phyloP scores from a whole-genome alignment of 306 rosid genomes.

The Begonia loranthoides region DNA sequence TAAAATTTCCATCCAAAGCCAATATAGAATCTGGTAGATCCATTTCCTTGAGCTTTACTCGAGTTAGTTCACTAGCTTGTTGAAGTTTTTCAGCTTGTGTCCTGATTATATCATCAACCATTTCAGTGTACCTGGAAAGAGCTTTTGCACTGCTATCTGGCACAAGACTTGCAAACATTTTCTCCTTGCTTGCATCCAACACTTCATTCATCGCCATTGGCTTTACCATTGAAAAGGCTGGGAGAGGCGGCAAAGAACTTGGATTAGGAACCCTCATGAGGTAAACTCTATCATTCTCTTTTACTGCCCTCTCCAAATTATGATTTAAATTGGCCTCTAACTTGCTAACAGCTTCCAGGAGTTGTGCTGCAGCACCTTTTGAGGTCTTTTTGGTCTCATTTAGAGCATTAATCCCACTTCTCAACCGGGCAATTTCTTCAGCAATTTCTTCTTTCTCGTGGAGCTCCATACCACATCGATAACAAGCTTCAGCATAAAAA shows the following conservation, averaged over 20 bases:
- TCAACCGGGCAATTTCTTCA: slow-evolving; percentile 80
- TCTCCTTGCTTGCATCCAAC: slow-evolving; percentile 91
- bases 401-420: slow-evolving; percentile 48
- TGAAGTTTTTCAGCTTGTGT: slow-evolving; percentile 90
- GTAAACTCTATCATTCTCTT: slow-evolving; percentile 96
- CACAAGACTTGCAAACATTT: slow-evolving; percentile 86
- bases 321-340: slow-evolving; percentile 69
- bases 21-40: slow-evolving; percentile 95
- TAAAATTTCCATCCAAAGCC: slow-evolving; percentile 82
- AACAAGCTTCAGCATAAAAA: slow-evolving; percentile 80
- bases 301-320: slow-evolving; percentile 84
- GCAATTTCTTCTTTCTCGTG: slow-evolving; percentile 94
- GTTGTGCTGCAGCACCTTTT: slow-evolving; percentile 73
- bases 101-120: slow-evolving; percentile 86
- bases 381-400: slow-evolving; percentile 59
- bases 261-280: slow-evolving; percentile 86
- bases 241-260: slow-evolving; percentile 57
- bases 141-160: slow-evolving; percentile 92
- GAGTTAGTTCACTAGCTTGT: slow-evolving; percentile 91
- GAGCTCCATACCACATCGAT: slow-evolving; percentile 68
- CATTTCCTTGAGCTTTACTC: slow-evolving; percentile 96
- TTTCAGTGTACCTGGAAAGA: slow-evolving; percentile 93
- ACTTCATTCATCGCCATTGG: slow-evolving; percentile 75
- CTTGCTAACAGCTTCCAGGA: slow-evolving; percentile 71
- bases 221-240: slow-evolving; percentile 85